Base-by-base conservation (phyloP, 768 basidiomycete species). In the Mycena polygramma region DNA sequence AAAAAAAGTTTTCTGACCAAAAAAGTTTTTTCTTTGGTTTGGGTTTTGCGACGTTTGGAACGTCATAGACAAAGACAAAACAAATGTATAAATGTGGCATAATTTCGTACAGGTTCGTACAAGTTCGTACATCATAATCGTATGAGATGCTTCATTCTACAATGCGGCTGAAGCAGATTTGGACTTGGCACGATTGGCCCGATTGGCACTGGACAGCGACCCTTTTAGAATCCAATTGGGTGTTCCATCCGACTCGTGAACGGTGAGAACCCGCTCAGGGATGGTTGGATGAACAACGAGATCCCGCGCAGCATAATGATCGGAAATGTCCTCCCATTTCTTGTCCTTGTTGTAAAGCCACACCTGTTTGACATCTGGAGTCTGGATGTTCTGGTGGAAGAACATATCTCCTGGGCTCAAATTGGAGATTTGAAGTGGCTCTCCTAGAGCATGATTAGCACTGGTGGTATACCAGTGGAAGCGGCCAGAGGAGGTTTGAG, bases 201-300 rank as follows among this genome's bases (percentile, higher is more conserved):
- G 8, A 2, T 11, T 43, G 10, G 41, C 41, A 17, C 41, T 43
- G 6, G 41, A 11, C 17, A 46, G 7, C 17, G 45, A 46, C 19
- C 30, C 14, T 15, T 54, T 54, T 7, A 54, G 24, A 54, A 54
- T 30, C 52, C 52, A 54, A n/a, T 54, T 54, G 6, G 52, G 52
- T 17, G 52, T 36, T 17, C 35, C 15, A 19, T 54, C 30, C 1
- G 14, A 30, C 6, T 30, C 30, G 5, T 11, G 52, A 54, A 54
- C 19, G 1, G 52, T 54, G 30, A 54, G 52, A 54, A 54, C 52
- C 6, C 52, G 52, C 2, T 54, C 30, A 14, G 52, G 30, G 17
- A 54, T 30, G 7, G 13, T 35, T 17, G 52, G 52, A 30, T 54
- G 52, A 19, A 54, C 30, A 9, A 54, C 7, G 17, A 54, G 26